These are phyloP conservation scores for Sarocladium brachiariae DNA, from an alignment of 2,329 filamentous ascomycete genomes.

Conservation along the genomic window DNA sequence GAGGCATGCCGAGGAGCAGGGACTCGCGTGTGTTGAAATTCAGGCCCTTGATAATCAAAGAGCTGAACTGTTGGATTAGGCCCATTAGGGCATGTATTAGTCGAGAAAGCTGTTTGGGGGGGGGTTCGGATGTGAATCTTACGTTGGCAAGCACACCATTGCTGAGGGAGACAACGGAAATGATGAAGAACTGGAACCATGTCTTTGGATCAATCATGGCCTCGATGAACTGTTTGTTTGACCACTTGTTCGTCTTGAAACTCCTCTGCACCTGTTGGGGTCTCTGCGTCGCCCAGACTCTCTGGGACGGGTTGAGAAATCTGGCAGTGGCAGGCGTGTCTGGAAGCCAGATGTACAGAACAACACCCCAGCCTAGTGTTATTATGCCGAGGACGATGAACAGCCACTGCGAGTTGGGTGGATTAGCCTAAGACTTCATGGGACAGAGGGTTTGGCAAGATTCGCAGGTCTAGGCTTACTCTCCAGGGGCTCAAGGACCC, in stretches of 20 bases:
- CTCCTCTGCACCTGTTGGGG: constrained; percentile 12
- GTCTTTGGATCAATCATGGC: constrained; percentile 18
- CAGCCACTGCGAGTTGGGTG: not conserved
- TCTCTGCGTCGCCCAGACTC: constrained; percentile 11
- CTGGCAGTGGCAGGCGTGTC: constrained; percentile 14
- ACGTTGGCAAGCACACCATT: not conserved
- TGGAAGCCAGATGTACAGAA: constrained; percentile 13
- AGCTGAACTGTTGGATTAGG: constrained; percentile 14
- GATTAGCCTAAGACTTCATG: no score
- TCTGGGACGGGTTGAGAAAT: constrained; percentile 14
- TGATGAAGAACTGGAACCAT: constrained; percentile 16
- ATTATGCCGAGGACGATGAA: constrained; percentile 14
- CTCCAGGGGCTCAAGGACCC: not conserved
- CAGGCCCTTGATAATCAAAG: constrained; percentile 17
- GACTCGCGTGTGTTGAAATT: constrained; percentile 15
- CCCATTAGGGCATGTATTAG: not conserved
- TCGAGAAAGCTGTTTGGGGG: no score
- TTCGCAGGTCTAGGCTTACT: not conserved
- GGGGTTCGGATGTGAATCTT: not conserved
- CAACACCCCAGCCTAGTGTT: not conserved
- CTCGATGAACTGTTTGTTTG: constrained; percentile 16
- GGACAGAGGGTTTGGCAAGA: not conserved
- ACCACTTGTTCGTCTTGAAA: constrained; percentile 4
- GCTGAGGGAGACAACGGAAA: constrained; percentile 9
- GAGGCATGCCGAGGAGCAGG: not conserved